Base-by-base conservation (phyloP, 805 yeast species). In the Barnettozyma sucrosica region DNA sequence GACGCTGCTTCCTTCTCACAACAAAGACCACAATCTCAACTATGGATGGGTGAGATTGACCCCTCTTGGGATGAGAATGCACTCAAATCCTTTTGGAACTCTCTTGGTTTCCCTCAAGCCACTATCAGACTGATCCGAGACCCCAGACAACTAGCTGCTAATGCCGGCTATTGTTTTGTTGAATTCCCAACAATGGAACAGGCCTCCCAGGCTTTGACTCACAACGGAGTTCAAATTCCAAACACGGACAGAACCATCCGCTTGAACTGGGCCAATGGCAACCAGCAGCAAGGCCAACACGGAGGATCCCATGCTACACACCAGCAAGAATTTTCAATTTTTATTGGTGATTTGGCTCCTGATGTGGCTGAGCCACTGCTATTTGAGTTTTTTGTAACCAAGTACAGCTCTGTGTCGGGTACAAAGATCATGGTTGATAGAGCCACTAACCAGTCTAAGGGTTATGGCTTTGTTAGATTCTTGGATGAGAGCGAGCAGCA, bases 31-130 rank as follows among this genome's bases (percentile, higher is more conserved):
- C 45, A 41, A 21, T 25, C 43, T 7, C 45, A 46, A 24, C 60
- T 85, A 43, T 85, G 90, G 85, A 90, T 89, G 96, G 97, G 97
- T 20, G 97, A 88, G 57, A 67, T 89, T 40, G 96, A 89, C 55
- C 86, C 86, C 9, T 71, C 77, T 62, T 86, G 96, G 89, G 87
- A 85, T 51, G 97, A 89, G 61, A 63, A 68, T 36, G 69, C 76
- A 11, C 75, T 90, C 45, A 72, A 72, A 43, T 76, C 77, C 49
- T 76, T 89, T 41, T 89, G 96, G 97, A 63, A 74, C 4, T 58
- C 74, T 21, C 66, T 83, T 11, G 89, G 93, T n/a, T 87, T 83
- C 53, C 70, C 69, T 20, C 60, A 66, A 13, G 71, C 69, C 66
- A 82, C 59, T 16, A 80, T 89, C 44, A 88, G 85, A 63, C 67